Evolutionary conservation across 495 filamentous ascomycete genomes (phyloP).

Genomic region (Neurospora sp.): DNA sequence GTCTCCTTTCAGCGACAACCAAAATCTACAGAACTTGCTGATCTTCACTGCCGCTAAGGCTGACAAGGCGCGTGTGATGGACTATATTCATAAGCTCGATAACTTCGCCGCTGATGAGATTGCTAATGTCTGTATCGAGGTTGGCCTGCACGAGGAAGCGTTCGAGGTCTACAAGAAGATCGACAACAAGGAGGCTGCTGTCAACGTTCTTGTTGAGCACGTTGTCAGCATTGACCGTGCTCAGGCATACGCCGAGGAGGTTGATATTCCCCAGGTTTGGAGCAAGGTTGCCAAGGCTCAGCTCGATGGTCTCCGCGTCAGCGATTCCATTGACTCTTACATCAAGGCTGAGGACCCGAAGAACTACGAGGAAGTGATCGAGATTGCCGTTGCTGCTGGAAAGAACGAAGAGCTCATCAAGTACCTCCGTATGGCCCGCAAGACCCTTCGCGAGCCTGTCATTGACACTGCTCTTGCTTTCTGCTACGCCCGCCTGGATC

Average conservation of each 20-base stretch:
- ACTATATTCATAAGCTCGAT: conserved; percentile 86
- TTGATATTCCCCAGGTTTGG: conserved; percentile 97
- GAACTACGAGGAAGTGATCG: conserved; percentile 93
- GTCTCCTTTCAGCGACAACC: conserved; percentile 93
- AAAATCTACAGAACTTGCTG: conserved; percentile 88
- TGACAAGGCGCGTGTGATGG: conserved; percentile 90
- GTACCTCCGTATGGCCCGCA: conserved; percentile 92
- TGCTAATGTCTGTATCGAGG: conserved; percentile 83
- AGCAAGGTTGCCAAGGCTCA: conserved; percentile 98
- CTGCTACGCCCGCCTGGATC: conserved; percentile 82
- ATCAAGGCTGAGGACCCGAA: conserved; percentile 87
- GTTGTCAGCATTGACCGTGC: conserved; percentile 98
- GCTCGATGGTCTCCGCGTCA: conserved; percentile 87
- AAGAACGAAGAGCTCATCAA: conserved; percentile 98
- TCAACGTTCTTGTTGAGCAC: conserved; percentile 90
- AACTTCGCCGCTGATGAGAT: conserved; percentile 90
- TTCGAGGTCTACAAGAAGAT: conserved; percentile 99
- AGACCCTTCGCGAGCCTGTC: conserved; percentile 86
- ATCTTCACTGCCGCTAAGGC: conserved; percentile 97
- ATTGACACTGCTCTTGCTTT: conserved; percentile 93
- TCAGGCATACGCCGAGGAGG: conserved; percentile 90
- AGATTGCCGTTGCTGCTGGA: conserved; percentile 88
- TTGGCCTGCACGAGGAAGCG: conserved; percentile 91
- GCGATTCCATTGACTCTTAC: conserved; percentile 92
- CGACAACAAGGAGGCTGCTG: conserved; percentile 73